A percentile compares a stretch with the other conserved stretches of the same genome.
These are phyloP conservation scores for Exutisphaerella laricina DNA, from an alignment of 2,329 filamentous ascomycete species.

Conservation along the genomic window DNA sequence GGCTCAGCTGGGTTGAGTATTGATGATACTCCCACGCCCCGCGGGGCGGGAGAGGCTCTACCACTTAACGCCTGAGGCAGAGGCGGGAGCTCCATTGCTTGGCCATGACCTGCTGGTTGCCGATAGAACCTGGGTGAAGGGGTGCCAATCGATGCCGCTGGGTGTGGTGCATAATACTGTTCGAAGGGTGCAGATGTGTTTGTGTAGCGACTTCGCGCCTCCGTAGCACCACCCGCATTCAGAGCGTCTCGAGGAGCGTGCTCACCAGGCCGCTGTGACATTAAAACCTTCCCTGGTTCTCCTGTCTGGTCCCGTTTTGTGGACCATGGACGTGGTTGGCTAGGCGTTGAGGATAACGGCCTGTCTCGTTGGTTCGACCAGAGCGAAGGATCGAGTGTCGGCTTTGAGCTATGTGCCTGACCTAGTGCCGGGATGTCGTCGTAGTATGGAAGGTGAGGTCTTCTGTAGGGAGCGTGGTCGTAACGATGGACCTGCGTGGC, in stretches of 20 bases:
- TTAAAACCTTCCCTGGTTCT: slow-evolving; percentile 29
- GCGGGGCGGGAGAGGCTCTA: slow-evolving; percentile 25
- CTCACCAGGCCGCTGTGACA: slow-evolving; percentile 31
- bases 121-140: slow-evolving; percentile 14
- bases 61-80: slow-evolving; percentile 23
- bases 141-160: slow-evolving; percentile 8
- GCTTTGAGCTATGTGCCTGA: slow-evolving; percentile 9
- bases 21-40: slow-evolving; percentile 40
- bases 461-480: slow-evolving; percentile 24
- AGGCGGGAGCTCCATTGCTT: slow-evolving; percentile 29
- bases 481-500: slow-evolving; percentile 25
- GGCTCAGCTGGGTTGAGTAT: slow-evolving; percentile 42
- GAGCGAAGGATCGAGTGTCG: slow-evolving; percentile 8
- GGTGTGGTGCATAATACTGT: slow-evolving; percentile 11
- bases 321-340: slow-evolving; percentile 31
- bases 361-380: slow-evolving; percentile 13
- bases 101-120: slow-evolving; percentile 15
- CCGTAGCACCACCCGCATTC: slow-evolving; percentile 16
- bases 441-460: slow-evolving; percentile 15
- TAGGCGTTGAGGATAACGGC: slow-evolving; percentile 15
- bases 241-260: slow-evolving; percentile 24
- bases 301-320: slow-evolving; percentile 23
- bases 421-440: slow-evolving; percentile 8
- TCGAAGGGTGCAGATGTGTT: slow-evolving; percentile 8
- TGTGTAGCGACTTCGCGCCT: neutral